Conservation (phyloP, 352 stramenopile species). For the Vaucheria bursata region DNA sequence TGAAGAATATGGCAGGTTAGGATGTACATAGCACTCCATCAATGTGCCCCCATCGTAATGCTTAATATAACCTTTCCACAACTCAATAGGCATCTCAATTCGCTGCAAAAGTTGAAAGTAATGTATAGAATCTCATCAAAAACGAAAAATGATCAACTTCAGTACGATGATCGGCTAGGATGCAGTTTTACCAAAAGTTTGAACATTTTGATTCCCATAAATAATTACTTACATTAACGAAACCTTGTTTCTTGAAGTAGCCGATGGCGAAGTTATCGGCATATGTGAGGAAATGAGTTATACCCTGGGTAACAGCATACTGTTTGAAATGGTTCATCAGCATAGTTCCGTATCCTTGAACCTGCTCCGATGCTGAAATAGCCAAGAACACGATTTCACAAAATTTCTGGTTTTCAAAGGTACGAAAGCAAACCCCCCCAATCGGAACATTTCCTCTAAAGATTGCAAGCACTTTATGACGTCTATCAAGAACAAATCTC, state of each 20-base stretch:
- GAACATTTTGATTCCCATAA: background rate
- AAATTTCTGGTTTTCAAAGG: constrained; percentile 83
- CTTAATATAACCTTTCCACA: constrained; percentile 98
- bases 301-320: constrained; percentile 75
- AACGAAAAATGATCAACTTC: background rate
- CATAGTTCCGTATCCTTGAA: constrained; percentile 86
- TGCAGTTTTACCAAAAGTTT: constrained; percentile 4
- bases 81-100: constrained; percentile 57
- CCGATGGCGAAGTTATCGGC: constrained; percentile 96
- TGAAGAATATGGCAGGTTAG: constrained; percentile 89
- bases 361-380: constrained; percentile 81
- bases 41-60: constrained; percentile 98
- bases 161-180: background rate
- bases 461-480: constrained; percentile 64
- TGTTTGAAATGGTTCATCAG: constrained; percentile 99
- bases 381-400: constrained; percentile 99
- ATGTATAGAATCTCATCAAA: background rate
- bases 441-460: constrained; percentile 78
- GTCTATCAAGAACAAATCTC: background rate
- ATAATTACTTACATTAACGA: constrained; percentile 10
- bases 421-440: constrained; percentile 94
- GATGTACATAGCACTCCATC: constrained; percentile 98
- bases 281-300: constrained; percentile 95
- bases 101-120: background rate
- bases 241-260: constrained; percentile 96